Percentiles rank a stretch among this genome's conserved stretches.
phyloP scores from a whole-genome alignment of 2,329 filamentous ascomycete species.

The Davidsoniella virescens region DNA sequence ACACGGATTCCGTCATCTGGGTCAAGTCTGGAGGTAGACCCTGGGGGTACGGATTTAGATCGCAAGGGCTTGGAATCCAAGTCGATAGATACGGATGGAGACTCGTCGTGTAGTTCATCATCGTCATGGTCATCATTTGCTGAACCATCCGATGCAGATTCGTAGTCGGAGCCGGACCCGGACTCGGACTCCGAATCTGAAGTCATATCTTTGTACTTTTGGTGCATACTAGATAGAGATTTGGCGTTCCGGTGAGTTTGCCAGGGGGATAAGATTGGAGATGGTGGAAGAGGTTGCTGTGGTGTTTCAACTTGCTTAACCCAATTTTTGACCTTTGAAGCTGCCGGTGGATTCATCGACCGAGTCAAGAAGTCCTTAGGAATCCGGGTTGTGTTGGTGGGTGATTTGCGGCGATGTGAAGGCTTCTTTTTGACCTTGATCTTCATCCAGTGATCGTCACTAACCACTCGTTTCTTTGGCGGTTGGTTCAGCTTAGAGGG shows the following conservation, averaged over 20 bases:
- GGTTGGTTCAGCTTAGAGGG: constrained; percentile 30
- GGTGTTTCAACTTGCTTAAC: constrained; percentile 37
- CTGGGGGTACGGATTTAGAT: constrained; percentile 3
- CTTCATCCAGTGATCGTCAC: constrained; percentile 78
- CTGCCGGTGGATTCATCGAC: constrained; percentile 37
- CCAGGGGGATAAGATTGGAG: not conserved
- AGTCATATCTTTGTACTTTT: constrained; percentile 1
- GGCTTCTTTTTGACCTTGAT: constrained; percentile 35
- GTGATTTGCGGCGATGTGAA: constrained; percentile 17
- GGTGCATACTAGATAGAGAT: constrained; percentile 8
- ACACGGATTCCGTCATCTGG: constrained; percentile 19
- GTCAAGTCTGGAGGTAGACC: constrained; percentile 13
- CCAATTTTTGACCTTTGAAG: constrained; percentile 47
- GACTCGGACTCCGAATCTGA: constrained; percentile 2
- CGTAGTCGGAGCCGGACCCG: constrained; percentile 1
- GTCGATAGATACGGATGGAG: not conserved
- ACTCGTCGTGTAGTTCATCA: not conserved
- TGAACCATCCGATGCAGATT: not conserved
- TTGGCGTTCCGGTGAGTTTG: constrained; percentile 8
- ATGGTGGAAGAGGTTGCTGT: constrained; percentile 2
- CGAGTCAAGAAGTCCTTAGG: constrained; percentile 41
- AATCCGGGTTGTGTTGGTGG: constrained; percentile 21
- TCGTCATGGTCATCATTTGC: not conserved
- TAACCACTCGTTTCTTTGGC: constrained; percentile 83
- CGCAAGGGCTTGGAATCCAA: not conserved